A percentile compares a stretch with the other conserved stretches of the same genome.
These are phyloP conservation scores for Lentinula lateritia DNA, from an alignment of 768 basidiomycete genomes.

Conservation along the genomic window DNA sequence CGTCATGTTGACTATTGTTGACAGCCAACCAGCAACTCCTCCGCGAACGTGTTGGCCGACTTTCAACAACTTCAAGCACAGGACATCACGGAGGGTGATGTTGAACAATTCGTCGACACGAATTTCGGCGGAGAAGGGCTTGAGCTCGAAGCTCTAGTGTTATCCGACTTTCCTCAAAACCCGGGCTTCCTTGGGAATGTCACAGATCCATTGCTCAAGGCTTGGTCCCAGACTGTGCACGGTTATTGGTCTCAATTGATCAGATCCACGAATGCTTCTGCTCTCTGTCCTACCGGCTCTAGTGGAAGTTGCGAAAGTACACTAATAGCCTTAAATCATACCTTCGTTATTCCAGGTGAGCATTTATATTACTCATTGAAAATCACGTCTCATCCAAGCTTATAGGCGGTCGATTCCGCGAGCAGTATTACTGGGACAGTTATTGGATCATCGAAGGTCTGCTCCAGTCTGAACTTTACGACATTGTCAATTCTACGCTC, in stretches of 20 bases:
- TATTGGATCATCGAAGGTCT: constrained; percentile 89
- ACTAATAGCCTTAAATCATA: constrained; percentile 86
- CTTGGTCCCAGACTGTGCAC: constrained; percentile 76
- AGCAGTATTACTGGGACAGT: constrained; percentile 71
- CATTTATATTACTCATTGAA: not conserved
- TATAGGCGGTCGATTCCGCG: constrained; percentile 66
- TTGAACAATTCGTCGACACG: constrained; percentile 61
- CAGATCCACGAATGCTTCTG: constrained; percentile 64
- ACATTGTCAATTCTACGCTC: constrained; percentile 68
- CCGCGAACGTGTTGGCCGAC: constrained; percentile 63
- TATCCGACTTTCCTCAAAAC: constrained; percentile 55
- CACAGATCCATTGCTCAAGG: constrained; percentile 59
- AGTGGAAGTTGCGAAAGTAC: constrained; percentile 69
- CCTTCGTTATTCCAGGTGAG: constrained; percentile 85
- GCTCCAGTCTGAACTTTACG: constrained; percentile 71
- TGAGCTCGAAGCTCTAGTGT: constrained; percentile 61
- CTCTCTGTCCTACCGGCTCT: constrained; percentile 42
- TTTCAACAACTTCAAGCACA: constrained; percentile 54
- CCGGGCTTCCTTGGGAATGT: constrained; percentile 73
- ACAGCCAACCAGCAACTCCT: constrained; percentile 68
- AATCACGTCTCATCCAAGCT: not conserved
- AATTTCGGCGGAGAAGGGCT: constrained; percentile 84
- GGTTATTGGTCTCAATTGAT: constrained; percentile 81
- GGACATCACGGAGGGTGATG: constrained; percentile 45
- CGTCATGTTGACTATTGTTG: not conserved